Evolutionary conservation across 1,284 basidiomycete genomes (phyloP), one percentile per base, ranked within the genome.

Genomic region (Mrakiaceae sp.): DNA sequence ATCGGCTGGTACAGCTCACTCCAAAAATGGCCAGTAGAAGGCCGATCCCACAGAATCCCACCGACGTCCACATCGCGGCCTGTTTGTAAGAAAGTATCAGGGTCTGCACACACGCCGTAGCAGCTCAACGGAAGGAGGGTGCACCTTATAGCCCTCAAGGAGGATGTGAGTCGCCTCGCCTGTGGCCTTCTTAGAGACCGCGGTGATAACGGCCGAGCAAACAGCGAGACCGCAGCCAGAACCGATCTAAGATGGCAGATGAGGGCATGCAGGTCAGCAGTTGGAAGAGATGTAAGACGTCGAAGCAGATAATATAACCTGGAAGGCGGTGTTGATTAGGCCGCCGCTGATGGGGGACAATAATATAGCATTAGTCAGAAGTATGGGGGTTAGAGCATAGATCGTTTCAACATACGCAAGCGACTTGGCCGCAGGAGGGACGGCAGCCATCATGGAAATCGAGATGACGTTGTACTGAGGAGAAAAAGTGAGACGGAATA

Each of bases 141-240:
- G 51, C 9, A 62, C 60, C 42, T 64, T 59, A 52, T 64, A 64
- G 39, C 63, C 58, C 16, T 46, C 43, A 9, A 60, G 59, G 2
- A 64, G 51, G 3, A 55, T 14, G 16, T 11, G 14, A 4, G 44
- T 27, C 4, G n/a, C 4, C 2, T n/a, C 60, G 5, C 39, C 40
- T 11, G 52, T 52, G 7, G 43, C 9, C 48, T 50, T 56, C 8
- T 46, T 52, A 40, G 57, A 52, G 3, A 55, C 53, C 8, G 43
- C 52, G 3, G 63, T 55, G 8, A 64, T 52, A 4, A 64, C 58
- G 4, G 63, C 63, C 6, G 63, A 51, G 39, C 56, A 58, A 14
- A 64, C 49, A 14, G 63, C 63, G 46, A 64, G 51, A 10, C 63
- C 63, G 39, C n/a, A 48, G 9, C 63, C 63, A 7, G 63, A 49